Percentiles rank a stretch among this genome's conserved stretches.
Evolutionary conservation across 2,329 filamentous ascomycete species (phyloP).

Genomic region (Byssochlamys sp.): DNA sequence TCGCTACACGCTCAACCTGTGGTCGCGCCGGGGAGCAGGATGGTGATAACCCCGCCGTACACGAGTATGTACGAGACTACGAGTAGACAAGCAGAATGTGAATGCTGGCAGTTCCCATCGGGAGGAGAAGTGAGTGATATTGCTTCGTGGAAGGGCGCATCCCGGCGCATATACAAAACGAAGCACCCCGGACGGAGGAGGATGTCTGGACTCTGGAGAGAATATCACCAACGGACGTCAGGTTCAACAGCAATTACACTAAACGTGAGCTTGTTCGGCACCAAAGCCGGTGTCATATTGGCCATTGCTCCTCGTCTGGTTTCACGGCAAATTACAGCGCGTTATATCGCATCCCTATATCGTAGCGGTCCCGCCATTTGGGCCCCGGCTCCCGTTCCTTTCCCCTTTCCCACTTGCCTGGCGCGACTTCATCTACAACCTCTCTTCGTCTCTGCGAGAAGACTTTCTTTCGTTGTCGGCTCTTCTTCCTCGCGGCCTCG

Average conservation of each 20-base stretch:
- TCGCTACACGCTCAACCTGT: background rate
- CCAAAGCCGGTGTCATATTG: background rate
- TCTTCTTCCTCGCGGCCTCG: constrained; percentile 2
- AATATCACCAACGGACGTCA: background rate
- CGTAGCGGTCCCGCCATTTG: background rate
- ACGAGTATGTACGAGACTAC: background rate
- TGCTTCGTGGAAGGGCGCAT: background rate
- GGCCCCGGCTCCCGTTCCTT: background rate
- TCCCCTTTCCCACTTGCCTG: background rate
- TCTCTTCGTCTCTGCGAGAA: background rate
- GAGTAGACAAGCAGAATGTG: background rate
- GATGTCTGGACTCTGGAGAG: background rate
- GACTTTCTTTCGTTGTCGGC: background rate
- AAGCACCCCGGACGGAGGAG: background rate
- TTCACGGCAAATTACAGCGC: background rate
- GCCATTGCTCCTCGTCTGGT: background rate
- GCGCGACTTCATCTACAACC: background rate
- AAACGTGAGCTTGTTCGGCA: background rate
- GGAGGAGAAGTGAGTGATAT: background rate
- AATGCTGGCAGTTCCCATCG: background rate
- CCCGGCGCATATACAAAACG: background rate
- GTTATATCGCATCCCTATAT: background rate
- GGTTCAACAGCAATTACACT: background rate
- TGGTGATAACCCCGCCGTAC: background rate
- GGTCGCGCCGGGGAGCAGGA: background rate